Evolutionary conservation across 2,329 filamentous ascomycete genomes (phyloP).

Genomic region (Xylariaceae sp.): DNA sequence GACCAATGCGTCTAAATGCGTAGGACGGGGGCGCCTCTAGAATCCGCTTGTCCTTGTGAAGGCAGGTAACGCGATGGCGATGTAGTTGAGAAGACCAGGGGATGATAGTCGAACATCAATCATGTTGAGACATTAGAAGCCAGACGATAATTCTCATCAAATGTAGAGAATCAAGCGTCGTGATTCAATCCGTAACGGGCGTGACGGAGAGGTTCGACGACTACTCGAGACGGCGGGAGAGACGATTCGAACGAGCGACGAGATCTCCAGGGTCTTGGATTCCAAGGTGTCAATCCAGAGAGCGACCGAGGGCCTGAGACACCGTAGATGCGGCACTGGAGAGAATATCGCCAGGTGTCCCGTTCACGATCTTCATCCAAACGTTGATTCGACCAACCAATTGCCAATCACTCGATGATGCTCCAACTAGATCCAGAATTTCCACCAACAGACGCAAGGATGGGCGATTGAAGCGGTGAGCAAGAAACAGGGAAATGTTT

Average conservation of each 20-base stretch:
- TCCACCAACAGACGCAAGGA: neutral
- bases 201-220: neutral
- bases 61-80: conserved; percentile 26
- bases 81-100: conserved; percentile 25
- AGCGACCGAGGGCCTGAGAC: conserved; percentile 13
- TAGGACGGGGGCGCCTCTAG: conserved; percentile 24
- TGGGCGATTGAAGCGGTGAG: conserved; percentile 1
- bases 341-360: neutral
- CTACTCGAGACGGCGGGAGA: neutral
- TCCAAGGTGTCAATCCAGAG: conserved; percentile 1
- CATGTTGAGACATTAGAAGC: conserved; percentile 32
- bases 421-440: neutral
- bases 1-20: conserved; percentile 22
- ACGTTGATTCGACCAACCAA: neutral
- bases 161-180: conserved; percentile 6
- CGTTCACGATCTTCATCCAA: conserved; percentile 4
- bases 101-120: conserved; percentile 27
- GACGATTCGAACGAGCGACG: conserved; percentile 20
- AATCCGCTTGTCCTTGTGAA: conserved; percentile 28
- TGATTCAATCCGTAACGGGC: conserved; percentile 10
- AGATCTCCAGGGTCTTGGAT: conserved; percentile 1
- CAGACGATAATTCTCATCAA: conserved; percentile 3
- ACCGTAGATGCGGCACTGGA: neutral
- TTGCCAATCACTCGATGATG: neutral
- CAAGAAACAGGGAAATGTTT: neutral